phyloP scores from a whole-genome alignment of 805 yeast genomes.

The Metschnikowia aberdeeniae region DNA sequence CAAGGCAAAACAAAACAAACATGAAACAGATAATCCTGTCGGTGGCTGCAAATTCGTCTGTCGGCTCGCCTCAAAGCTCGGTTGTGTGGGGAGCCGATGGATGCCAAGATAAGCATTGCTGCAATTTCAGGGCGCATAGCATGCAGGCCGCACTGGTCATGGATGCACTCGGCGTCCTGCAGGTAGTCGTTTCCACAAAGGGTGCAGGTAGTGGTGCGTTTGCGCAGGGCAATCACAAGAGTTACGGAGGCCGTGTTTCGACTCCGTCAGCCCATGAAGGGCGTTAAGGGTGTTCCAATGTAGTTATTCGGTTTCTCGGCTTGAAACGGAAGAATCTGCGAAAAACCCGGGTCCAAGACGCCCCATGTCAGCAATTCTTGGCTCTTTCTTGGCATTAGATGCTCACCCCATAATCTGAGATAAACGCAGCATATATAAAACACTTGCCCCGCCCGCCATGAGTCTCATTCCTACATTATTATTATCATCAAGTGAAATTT shows the following conservation, averaged over 20 bases:
- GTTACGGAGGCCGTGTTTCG: too few species aligned
- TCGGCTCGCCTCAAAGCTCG: neutral
- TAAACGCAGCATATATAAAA: neutral
- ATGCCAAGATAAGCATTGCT: constrained; percentile 5
- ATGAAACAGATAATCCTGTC: neutral
- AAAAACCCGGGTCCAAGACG: neutral
- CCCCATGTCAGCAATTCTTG: constrained; percentile 1
- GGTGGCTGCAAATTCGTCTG: neutral
- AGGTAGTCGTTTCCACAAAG: neutral
- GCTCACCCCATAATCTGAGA: neutral
- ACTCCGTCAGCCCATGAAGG: neutral
- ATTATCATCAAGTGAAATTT: neutral
- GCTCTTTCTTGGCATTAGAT: constrained; percentile 4
- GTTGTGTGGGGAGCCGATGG: neutral
- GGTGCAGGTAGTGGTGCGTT: too few species aligned
- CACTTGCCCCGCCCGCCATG: neutral
- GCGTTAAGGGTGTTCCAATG: neutral
- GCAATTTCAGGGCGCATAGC: neutral
- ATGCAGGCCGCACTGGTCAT: too few species aligned
- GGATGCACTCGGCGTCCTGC: too few species aligned
- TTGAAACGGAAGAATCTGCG: neutral
- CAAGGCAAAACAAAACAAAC: too few species aligned
- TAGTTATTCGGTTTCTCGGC: neutral
- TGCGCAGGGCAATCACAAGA: too few species aligned
- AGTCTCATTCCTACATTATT: neutral